Evolutionary conservation across 179 eudicot genomes (phyloP).

Genomic region (Corrigiola litoralis): DNA sequence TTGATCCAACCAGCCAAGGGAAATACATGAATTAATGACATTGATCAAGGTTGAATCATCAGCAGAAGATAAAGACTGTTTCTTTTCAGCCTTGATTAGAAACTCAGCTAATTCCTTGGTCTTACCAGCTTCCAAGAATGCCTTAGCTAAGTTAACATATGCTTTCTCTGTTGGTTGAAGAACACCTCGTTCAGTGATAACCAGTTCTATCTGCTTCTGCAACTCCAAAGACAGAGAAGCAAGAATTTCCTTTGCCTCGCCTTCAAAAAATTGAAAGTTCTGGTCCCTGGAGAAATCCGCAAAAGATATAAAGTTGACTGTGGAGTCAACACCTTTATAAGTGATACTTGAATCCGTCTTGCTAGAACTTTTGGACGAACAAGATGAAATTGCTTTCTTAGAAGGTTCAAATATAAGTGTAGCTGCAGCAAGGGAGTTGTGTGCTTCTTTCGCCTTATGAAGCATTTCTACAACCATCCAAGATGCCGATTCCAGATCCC

Average conservation of each 20-base stretch:
- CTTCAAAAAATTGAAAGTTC: constrained; percentile 50
- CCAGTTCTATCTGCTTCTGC: constrained; percentile 55
- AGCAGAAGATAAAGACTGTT: constrained; percentile 50
- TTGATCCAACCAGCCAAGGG: constrained; percentile 79
- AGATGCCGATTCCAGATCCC: constrained; percentile 77
- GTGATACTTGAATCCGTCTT: constrained; percentile 17
- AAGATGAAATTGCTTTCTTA: constrained; percentile 14
- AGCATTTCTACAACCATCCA: constrained; percentile 89
- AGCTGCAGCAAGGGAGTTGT: constrained; percentile 62
- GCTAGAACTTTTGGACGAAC: constrained; percentile 12
- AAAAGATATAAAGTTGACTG: constrained; percentile 34
- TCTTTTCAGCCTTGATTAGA: constrained; percentile 70
- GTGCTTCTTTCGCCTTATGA: constrained; percentile 77
- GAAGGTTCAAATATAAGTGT: constrained; percentile 42
- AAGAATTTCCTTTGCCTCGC: constrained; percentile 53
- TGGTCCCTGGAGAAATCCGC: constrained; percentile 56
- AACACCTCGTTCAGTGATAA: constrained; percentile 66
- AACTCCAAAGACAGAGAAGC: constrained; percentile 39
- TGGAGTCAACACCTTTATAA: constrained; percentile 11
- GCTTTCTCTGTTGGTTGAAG: constrained; percentile 78
- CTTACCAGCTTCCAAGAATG: constrained; percentile 69
- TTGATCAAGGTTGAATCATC: constrained; percentile 63
- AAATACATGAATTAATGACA: constrained; percentile 73
- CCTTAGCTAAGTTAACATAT: constrained; percentile 70
- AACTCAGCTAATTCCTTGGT: constrained; percentile 74